Evolutionary conservation across 805 yeast genomes (phyloP).

Genomic region (Monosporozyma aerobia): DNA sequence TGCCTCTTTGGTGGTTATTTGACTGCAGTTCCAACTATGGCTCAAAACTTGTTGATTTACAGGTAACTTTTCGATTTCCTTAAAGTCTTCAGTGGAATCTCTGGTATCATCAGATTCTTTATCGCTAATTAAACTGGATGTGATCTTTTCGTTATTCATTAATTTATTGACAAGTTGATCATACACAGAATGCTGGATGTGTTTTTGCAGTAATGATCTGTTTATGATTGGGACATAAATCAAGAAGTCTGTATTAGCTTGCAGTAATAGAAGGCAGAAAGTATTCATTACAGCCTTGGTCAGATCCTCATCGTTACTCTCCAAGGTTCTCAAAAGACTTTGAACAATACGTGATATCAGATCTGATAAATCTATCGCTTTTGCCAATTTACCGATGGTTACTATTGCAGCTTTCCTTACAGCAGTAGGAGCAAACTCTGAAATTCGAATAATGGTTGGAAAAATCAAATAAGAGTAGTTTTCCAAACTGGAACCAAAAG

Average conservation of each 20-base stretch:
- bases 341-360: constrained; percentile 88
- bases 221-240: constrained; percentile 81
- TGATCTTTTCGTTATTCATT: constrained; percentile 76
- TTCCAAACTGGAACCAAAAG: constrained; percentile 80
- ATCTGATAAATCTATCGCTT: constrained; percentile 63
- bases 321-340: constrained; percentile 65
- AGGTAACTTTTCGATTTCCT: constrained; percentile 66
- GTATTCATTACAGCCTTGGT: constrained; percentile 66
- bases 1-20: constrained; percentile 83
- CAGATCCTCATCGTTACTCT: constrained; percentile 45
- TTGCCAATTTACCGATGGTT: constrained; percentile 73
- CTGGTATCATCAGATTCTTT: constrained; percentile 43
- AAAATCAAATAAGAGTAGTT: constrained; percentile 79
- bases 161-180: constrained; percentile 75
- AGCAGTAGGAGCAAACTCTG: constrained; percentile 55
- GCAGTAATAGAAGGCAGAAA: constrained; percentile 64
- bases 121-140: constrained; percentile 62
- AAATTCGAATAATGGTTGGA: constrained; percentile 75
- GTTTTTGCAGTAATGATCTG: constrained; percentile 50
- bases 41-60: constrained; percentile 55
- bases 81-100: constrained; percentile 39
- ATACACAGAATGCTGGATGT: constrained; percentile 61
- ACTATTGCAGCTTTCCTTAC: constrained; percentile 69
- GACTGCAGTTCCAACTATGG: constrained; percentile 86
- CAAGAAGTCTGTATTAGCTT: constrained; percentile 73